Percentiles rank a stretch among this genome's conserved stretches.
Conservation (phyloP, 495 filamentous ascomycete genomes). For the Pyronema omphalodes region DNA sequence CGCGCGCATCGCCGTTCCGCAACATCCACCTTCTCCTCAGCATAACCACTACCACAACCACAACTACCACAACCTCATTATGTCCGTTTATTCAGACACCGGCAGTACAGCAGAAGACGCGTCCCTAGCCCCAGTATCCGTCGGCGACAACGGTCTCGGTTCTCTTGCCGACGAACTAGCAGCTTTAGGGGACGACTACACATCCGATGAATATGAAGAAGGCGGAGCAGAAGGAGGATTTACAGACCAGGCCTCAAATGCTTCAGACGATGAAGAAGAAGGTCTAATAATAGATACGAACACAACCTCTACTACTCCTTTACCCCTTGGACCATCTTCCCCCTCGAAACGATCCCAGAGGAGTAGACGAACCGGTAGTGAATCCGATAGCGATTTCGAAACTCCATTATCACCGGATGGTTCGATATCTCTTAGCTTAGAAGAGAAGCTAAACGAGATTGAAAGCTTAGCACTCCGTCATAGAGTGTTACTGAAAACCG, state of each 20-base stretch:
- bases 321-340: neutral
- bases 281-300: neutral
- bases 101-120: neutral
- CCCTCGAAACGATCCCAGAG: neutral
- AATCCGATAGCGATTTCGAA: slow-evolving; percentile 33
- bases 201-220: slow-evolving; percentile 42
- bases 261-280: slow-evolving; percentile 2
- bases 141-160: slow-evolving; percentile 41
- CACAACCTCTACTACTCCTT: neutral
- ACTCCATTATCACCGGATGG: slow-evolving; percentile 1
- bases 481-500: slow-evolving; percentile 3
- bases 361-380: slow-evolving; percentile 42
- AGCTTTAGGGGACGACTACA: slow-evolving; percentile 36
- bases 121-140: neutral
- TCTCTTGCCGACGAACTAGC: slow-evolving; percentile 69
- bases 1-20: too few relatives aligned
- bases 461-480: slow-evolving; percentile 16
- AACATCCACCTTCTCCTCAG: too few relatives aligned
- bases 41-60: too few relatives aligned
- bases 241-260: neutral
- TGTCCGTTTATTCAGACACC: slow-evolving; percentile 3
- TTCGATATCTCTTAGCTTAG: slow-evolving; percentile 7
- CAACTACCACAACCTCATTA: neutral
- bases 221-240: slow-evolving; percentile 12
- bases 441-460: slow-evolving; percentile 24